Base-by-base conservation (phyloP, 2,329 filamentous ascomycete genomes). In the Plectosphaerella cucumerina region DNA sequence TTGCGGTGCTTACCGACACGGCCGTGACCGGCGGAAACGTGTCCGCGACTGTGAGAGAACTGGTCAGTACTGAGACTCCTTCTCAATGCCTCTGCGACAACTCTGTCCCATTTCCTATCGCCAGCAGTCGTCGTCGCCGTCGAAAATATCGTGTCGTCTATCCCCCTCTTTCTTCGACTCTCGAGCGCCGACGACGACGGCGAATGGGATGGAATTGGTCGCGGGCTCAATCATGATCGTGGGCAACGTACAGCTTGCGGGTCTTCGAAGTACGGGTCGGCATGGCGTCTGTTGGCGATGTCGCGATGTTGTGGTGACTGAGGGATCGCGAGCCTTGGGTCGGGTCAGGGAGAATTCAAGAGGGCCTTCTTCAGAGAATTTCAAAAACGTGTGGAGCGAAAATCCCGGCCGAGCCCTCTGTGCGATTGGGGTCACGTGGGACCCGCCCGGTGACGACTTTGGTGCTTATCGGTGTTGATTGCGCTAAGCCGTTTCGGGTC, bases 1-100 rank as follows among this genome's bases (percentile, higher is more conserved):
- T 99, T 97, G 73, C 94, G 84, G 88, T 97, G 92, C 89, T 97
- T 97, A 76, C 94, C 94, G 73, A 97, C 77, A 85, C 93, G 93
- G 82, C 94, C 93, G 78, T 97, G 86, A 84, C 94, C 94, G 84
- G 91, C 90, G 71, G 89, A 95, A 74, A 99, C 94, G 81, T 99
- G 90, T 77, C 93, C 93, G 82, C 93, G 91, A 82, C 87, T 91
- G 71, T 67, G 49, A 51, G 11, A 42, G 39, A 42, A 18, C 18
- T 18, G 20, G 39, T 42, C 39, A 42, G 39, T 17, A 20, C 39
- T 18, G 17, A 12, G 39, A 6, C 18, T 18, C 11, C 11, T 17
- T 6, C 39, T 18, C 3, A 42, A 18, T 18, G 39, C 39, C 18
- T 3, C 18, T 18, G 26, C 26, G 26, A 31, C 26, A 31, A 11